Evolutionary conservation across 768 basidiomycete species (phyloP), one percentile per base, ranked within the genome.

Genomic region (Russula compacta): DNA sequence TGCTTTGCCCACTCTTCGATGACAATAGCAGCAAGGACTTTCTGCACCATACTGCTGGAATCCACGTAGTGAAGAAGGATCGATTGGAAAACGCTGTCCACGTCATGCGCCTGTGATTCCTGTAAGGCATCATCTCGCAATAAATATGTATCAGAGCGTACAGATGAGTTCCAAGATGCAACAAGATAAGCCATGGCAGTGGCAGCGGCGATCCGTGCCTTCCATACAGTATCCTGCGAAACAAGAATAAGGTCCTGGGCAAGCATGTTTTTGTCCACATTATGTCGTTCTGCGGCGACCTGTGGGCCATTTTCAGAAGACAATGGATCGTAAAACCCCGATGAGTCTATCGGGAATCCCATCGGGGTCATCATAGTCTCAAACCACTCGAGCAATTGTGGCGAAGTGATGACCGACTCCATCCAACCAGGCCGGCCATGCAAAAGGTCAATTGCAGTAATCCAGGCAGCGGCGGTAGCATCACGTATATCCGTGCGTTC

Each of bases 201-300:
- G 1, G 92, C 87, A 5, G 86, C 81, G 7, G 87, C 83, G 6
- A 98, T 73, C 24, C 95, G 80, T 17, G 91, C 92, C 64, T 88
- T 84, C 59, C 95, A 70, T 40, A 92, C 83, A 5, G 83, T 74
- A 67, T 97, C 93, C 24, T 81, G 73, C 6, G 86, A 77, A 36
- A 98, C 80, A 40, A 99, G 77, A 0, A 91, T 84, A 46, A 93
- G 75, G 70, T 99, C 97, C 69, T 98, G 95, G 5, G 82, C 78
- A 24, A 98, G 78, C 86, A 98, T 93, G 60, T 88, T 89, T 78
- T 93, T 98, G 76, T 99, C 97, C 36, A 98, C 92, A 67, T 97
- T 94, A 71, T 98, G 92, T 49, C 85, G 81, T 70, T 92, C 87
- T 7, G 72, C 59, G 0, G 78, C 75, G 2, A 74, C 72, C 24